These are phyloP conservation scores for Plasmodium reichenowi DNA, from an alignment of 169 alveolate genomes.

Conservation along the genomic window DNA sequence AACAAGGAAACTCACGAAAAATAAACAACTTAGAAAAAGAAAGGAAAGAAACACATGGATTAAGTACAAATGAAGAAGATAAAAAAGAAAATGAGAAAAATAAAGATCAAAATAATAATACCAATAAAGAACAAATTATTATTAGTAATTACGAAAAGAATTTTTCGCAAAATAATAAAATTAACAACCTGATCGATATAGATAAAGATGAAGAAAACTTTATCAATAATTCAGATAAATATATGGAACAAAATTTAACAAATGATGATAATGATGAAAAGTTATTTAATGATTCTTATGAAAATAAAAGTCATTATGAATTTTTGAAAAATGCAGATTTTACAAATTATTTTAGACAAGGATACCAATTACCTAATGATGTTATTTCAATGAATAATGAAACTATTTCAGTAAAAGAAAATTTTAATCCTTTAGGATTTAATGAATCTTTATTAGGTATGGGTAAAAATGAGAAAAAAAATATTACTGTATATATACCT, in stretches of 20 bases:
- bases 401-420: constrained; percentile 51
- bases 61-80: background rate
- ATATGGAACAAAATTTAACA: constrained; percentile 3
- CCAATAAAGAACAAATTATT: background rate
- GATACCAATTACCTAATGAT: constrained; percentile 51
- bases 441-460: constrained; percentile 69
- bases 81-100: background rate
- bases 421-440: constrained; percentile 68
- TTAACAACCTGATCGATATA: constrained; percentile 55
- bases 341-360: constrained; percentile 43
- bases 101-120: background rate
- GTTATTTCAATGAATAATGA: constrained; percentile 41
- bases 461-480: constrained; percentile 57
- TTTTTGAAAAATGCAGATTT: constrained; percentile 42
- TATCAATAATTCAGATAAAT: constrained; percentile 33
- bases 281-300: constrained; percentile 36
- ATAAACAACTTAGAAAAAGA: background rate
- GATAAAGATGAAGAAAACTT: constrained; percentile 66
- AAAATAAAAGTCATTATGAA: constrained; percentile 5
- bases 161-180: constrained; percentile 11
- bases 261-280: constrained; percentile 18
- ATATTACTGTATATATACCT: constrained; percentile 68
- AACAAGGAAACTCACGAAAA: too few species aligned
- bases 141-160: constrained; percentile 6
- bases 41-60: background rate